phyloP scores from a whole-genome alignment of 2,329 filamentous ascomycete genomes.

The Aspergillus alliaceus region DNA sequence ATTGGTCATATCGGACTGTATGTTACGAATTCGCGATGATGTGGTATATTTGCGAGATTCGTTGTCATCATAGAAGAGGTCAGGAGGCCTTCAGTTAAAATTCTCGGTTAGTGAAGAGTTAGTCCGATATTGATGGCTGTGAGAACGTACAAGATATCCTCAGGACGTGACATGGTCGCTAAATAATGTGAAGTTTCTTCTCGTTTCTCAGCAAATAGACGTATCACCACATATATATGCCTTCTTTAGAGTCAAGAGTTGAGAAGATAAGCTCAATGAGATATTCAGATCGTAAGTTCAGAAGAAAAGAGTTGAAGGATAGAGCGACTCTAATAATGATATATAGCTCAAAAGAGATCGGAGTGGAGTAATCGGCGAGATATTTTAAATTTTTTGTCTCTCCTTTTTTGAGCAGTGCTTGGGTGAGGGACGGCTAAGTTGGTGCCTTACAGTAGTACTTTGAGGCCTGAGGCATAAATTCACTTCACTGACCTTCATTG shows the following conservation, averaged over 20 bases:
- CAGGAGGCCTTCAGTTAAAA: constrained; percentile 68
- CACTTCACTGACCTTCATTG: too few species aligned
- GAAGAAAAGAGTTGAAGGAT: background rate
- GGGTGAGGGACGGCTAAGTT: background rate
- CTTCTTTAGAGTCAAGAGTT: background rate
- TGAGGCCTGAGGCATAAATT: constrained; percentile 13
- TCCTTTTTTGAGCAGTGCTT: too few species aligned
- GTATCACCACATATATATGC: background rate
- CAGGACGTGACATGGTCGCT: constrained; percentile 85
- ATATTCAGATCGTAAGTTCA: background rate
- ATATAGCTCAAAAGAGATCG: too few species aligned
- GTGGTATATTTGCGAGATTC: constrained; percentile 98
- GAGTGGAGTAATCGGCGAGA: too few species aligned
- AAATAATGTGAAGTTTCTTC: constrained; percentile 1
- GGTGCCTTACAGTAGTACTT: background rate
- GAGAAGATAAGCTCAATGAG: background rate
- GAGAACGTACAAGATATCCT: constrained; percentile 77
- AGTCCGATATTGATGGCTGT: background rate
- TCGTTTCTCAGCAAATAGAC: background rate
- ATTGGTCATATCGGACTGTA: constrained; percentile 92
- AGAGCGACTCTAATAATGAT: background rate
- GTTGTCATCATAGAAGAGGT: constrained; percentile 95
- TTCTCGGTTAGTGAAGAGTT: background rate
- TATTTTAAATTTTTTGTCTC: too few species aligned
- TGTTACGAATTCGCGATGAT: constrained; percentile 89